Base-by-base conservation (phyloP, 2,329 filamentous ascomycete species). In the Chaetomiaceae sp. region DNA sequence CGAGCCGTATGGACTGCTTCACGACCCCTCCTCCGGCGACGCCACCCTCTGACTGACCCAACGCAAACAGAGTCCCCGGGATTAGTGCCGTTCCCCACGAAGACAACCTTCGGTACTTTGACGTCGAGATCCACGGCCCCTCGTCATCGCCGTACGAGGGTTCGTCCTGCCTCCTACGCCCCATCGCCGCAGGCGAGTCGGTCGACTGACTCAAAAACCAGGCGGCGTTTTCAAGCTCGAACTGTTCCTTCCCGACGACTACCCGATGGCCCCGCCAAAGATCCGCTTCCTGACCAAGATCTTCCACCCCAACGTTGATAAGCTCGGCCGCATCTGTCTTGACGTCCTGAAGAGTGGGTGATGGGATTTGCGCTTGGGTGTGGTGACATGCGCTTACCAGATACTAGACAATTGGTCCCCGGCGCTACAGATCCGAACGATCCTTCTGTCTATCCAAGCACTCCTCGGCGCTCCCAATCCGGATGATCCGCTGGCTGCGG, bases 261-360 rank as follows among this genome's bases (percentile, higher is more conserved):
- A 99, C 71, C 94, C 94, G 38, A 99, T 99, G 94, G 96, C 91
- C 31, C 92, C 94, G 50, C 94, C 94, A 42, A 96, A 96, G 79
- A 96, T 99, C 68, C 89, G 94, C 51, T 99, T 99, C 74, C 79
- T 99, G 47, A 99, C 95, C 64, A 96, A 96, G 75, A 97, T 99
- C 71, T 99, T 97, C 74, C 95, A 99, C 71, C 94, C 94, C 48
- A 99, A 99, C 71, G 96, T 99, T 64, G 94, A 99, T 71, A 95
- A 95, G 73, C 83, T 99, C 2, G 94, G 94, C 56, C 88, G 94
- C 56, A 99, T 99, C 73, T 99, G 95, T 69, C 76, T 99, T 46
- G 94, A 99, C 69, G 94, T 99, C 31, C 75, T 99, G 54, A 99
- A 99, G 79, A 96, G 94, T 95, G 76, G 63, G 82, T 58, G 8